phyloP scores from a whole-genome alignment of 129 eudicot species.

The Flaveria ramosissima region DNA sequence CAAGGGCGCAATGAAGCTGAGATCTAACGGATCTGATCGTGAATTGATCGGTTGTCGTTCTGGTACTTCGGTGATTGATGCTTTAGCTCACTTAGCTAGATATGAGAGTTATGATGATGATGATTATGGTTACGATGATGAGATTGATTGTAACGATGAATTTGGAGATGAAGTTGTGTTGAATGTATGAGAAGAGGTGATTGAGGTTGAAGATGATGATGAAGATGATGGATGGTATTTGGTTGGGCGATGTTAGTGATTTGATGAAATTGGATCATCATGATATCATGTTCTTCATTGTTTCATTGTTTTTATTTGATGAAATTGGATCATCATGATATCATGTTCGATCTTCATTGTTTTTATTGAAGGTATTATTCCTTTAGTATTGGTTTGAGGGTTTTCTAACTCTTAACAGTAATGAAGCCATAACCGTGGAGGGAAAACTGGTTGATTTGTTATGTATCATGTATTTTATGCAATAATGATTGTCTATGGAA shows the following conservation, averaged over 20 bases:
- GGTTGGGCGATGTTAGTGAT: conserved; percentile 33
- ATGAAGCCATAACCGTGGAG: not conserved
- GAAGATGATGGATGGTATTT: conserved; percentile 64
- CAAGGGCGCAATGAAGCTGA: conserved; percentile 55
- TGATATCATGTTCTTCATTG: no score
- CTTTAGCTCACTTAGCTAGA: conserved; percentile 42
- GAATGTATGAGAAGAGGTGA: conserved; percentile 15
- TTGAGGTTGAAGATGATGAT: conserved; percentile 36
- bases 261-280: no score
- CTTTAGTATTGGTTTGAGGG: no score
- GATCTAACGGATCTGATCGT: conserved; percentile 15
- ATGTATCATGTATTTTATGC: not conserved
- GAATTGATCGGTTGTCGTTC: not conserved
- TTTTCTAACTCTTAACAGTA: no score
- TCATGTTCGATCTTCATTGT: no score
- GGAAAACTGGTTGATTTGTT: not conserved
- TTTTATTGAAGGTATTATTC: no score
- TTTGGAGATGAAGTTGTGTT: no score
- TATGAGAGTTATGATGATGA: conserved; percentile 1
- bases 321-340: no score
- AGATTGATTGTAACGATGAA: not conserved
- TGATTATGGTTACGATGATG: not conserved
- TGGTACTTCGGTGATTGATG: conserved; percentile 39
- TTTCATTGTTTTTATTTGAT: no score
- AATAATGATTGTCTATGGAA: not conserved